Percentiles rank a stretch among this genome's conserved stretches.
Conservation (phyloP, 208 protist genomes). For the Leishmania amazonensis region DNA sequence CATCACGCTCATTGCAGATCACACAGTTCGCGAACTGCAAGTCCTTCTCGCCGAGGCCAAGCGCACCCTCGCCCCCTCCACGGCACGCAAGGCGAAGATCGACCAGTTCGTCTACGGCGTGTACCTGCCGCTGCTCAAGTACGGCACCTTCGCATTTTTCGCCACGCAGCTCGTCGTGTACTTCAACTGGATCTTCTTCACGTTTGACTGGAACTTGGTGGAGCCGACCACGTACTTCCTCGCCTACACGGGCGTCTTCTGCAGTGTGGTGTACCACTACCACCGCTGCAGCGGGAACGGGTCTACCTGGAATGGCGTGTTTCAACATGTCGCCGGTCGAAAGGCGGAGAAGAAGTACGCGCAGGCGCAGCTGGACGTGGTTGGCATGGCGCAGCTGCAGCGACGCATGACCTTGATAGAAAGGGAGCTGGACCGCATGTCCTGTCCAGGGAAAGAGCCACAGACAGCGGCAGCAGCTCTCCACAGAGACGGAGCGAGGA, state of each 20-base stretch:
- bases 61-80: conserved; percentile 17
- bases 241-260: conserved; percentile 64
- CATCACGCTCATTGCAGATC: conserved; percentile 22
- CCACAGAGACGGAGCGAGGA: neutral
- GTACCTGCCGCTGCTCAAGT: conserved; percentile 57
- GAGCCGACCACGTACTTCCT: conserved; percentile 90
- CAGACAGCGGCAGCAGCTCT: neutral
- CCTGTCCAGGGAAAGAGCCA: conserved; percentile 23
- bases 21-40: conserved; percentile 41
- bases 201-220: conserved; percentile 90
- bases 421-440: conserved; percentile 28
- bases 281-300: conserved; percentile 43
- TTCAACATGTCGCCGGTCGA: conserved; percentile 35
- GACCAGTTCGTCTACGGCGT: conserved; percentile 42
- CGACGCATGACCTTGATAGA: conserved; percentile 33
- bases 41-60: conserved; percentile 31
- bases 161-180: conserved; percentile 64
- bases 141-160: conserved; percentile 48
- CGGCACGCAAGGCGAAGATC: conserved; percentile 31
- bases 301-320: conserved; percentile 63
- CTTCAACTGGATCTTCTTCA: conserved; percentile 86
- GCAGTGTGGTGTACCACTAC: conserved; percentile 73
- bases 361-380: conserved; percentile 38
- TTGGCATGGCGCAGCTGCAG: conserved; percentile 36
- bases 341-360: conserved; percentile 42